Evolutionary conservation across 2,329 filamentous ascomycete species (phyloP).

Genomic region (Magnaporthiopsis rhizophila): DNA sequence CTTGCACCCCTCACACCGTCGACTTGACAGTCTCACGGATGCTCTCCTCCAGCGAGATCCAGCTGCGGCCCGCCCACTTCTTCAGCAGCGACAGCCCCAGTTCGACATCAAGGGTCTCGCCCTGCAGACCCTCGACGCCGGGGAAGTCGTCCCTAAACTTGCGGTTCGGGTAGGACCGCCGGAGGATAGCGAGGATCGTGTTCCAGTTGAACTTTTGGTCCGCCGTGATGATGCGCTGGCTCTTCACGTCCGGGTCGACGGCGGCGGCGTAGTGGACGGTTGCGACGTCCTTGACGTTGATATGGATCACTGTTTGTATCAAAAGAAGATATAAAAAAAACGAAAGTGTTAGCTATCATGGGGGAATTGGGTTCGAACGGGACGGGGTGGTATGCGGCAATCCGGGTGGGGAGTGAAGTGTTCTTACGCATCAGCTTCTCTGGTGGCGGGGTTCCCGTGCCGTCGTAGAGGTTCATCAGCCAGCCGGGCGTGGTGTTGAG

Average conservation of each 20-base stretch:
- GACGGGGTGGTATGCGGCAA: no score
- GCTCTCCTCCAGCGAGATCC: slow-evolving; percentile 10
- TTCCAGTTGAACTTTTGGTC: slow-evolving; percentile 16
- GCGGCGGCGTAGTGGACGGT: slow-evolving; percentile 19
- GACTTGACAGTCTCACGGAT: slow-evolving; percentile 1
- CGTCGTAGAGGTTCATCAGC: slow-evolving; percentile 1
- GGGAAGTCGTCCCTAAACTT: slow-evolving; percentile 10
- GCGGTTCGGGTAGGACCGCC: slow-evolving; percentile 12
- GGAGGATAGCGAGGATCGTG: slow-evolving; percentile 13
- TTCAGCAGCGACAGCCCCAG: slow-evolving; percentile 12
- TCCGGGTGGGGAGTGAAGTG: no score
- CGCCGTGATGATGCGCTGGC: slow-evolving; percentile 19
- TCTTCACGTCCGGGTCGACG: slow-evolving; percentile 15
- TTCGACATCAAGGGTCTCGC: slow-evolving; percentile 3
- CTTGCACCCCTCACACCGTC: background rate
- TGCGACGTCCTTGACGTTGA: slow-evolving; percentile 9
- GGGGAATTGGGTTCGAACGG: no score
- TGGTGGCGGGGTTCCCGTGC: slow-evolving; percentile 1
- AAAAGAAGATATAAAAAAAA: no score
- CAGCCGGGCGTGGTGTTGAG: slow-evolving; percentile 5
- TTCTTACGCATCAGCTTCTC: background rate
- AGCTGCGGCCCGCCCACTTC: slow-evolving; percentile 14
- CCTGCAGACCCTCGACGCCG: slow-evolving; percentile 1
- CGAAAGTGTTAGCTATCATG: no score
- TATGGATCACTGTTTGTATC: background rate